Conservation (phyloP, 2,329 filamentous ascomycete species). For the Aspergillus nomiae region DNA sequence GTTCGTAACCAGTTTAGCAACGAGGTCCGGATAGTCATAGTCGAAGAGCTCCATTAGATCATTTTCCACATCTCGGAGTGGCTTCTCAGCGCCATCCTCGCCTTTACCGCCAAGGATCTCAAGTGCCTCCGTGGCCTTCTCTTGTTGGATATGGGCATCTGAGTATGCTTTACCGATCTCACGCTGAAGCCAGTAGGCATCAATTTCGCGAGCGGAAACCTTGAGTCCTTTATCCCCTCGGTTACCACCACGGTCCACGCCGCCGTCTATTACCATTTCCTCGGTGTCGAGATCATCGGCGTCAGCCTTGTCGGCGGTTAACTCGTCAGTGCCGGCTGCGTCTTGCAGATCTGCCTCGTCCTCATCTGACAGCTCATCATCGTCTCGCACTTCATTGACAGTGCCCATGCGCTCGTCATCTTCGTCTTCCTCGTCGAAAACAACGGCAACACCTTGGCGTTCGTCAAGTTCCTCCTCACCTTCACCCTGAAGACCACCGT, state of each 20-base stretch:
- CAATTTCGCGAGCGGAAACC: constrained; percentile 84
- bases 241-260: constrained; percentile 46
- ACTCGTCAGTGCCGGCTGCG: constrained; percentile 53
- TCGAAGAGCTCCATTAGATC: constrained; percentile 98
- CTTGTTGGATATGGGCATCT: constrained; percentile 89
- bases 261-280: constrained; percentile 81
- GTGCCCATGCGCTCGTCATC: constrained; percentile 78
- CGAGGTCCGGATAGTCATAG: constrained; percentile 91
- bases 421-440: constrained; percentile 90
- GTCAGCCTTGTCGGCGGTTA: constrained; percentile 35
- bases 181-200: constrained; percentile 95
- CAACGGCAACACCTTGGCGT: constrained; percentile 93
- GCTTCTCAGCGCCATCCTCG: constrained; percentile 75
- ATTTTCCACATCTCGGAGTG: constrained; percentile 92
- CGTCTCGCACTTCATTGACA: constrained; percentile 83
- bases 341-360: constrained; percentile 71
- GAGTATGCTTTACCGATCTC: constrained; percentile 86
- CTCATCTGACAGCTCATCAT: constrained; percentile 74
- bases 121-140: constrained; percentile 84
- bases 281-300: constrained; percentile 58
- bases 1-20: constrained; percentile 87
- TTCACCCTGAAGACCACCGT: constrained; percentile 65
- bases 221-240: constrained; percentile 53
- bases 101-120: constrained; percentile 77
- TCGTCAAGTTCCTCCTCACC: constrained; percentile 82